Percentiles rank a stretch among this genome's conserved stretches.
Evolutionary conservation across 371 early-diverging fungal species (phyloP).

Genomic region (Blyttiomyces sp.): DNA sequence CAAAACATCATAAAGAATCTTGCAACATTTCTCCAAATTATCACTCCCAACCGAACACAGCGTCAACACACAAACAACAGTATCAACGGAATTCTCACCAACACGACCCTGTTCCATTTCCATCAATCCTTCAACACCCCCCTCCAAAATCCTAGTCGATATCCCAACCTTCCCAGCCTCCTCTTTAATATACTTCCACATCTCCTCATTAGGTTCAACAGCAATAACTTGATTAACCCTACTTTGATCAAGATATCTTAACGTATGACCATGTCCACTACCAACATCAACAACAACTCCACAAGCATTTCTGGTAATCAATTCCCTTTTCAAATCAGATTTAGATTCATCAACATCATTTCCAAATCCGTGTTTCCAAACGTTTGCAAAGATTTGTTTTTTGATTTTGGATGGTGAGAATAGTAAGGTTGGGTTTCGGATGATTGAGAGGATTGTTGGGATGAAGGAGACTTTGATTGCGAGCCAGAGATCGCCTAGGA

Average conservation of each 20-base stretch:
- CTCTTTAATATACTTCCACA: background rate
- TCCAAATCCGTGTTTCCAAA: conserved; percentile 12
- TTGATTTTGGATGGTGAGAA: background rate
- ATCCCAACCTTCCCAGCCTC: conserved; percentile 4
- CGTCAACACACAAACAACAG: conserved; percentile 10
- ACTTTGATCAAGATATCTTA: background rate
- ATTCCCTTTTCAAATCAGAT: background rate
- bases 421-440: background rate
- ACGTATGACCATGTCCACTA: conserved; percentile 14
- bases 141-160: background rate
- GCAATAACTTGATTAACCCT: conserved; percentile 5
- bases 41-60: conserved; percentile 14
- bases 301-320: conserved; percentile 10
- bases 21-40: background rate
- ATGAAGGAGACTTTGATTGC: no score
- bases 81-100: no score
- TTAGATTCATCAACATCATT: conserved; percentile 3
- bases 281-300: conserved; percentile 14
- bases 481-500: no score
- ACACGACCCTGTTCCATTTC: no score
- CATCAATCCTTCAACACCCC: conserved; percentile 2
- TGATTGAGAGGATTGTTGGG: no score
- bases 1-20: conserved; percentile 2
- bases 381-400: background rate
- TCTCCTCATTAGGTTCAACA: conserved; percentile 8